These are phyloP conservation scores for Cytospora piceicola DNA, from an alignment of 2,329 filamentous ascomycete genomes.

Conservation along the genomic window DNA sequence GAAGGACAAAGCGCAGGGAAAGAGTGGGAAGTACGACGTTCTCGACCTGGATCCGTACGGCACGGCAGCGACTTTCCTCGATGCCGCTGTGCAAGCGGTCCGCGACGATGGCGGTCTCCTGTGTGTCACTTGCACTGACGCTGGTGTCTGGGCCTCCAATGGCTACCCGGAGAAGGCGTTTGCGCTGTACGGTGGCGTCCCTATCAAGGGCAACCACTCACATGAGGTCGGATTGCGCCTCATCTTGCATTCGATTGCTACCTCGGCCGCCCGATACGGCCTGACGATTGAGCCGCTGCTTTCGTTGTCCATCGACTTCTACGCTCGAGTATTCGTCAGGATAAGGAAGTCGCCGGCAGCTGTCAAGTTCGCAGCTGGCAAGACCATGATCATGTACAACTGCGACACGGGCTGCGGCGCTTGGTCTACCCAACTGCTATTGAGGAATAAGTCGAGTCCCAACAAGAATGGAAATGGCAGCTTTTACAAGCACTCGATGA, in stretches of 20 bases:
- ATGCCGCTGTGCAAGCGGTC: constrained; percentile 84
- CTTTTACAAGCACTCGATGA: constrained; percentile 79
- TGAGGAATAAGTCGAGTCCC: constrained; percentile 66
- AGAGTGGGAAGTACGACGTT: constrained; percentile 73
- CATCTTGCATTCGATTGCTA: constrained; percentile 80
- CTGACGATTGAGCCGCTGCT: constrained; percentile 87
- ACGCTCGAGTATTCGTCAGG: constrained; percentile 85
- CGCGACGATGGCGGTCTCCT: constrained; percentile 84
- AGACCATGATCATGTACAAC: constrained; percentile 90
- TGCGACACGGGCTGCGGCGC: constrained; percentile 92
- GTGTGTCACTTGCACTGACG: constrained; percentile 96
- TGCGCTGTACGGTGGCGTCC: constrained; percentile 88
- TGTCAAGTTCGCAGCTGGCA: constrained; percentile 88
- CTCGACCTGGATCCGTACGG: constrained; percentile 97
- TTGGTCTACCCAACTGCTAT: constrained; percentile 81
- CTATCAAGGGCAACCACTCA: constrained; percentile 80
- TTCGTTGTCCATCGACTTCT: constrained; percentile 95
- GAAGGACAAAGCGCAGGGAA: constrained; percentile 44
- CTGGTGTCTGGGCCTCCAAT: constrained; percentile 90
- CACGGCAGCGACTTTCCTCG: constrained; percentile 88
- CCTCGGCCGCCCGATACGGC: constrained; percentile 81
- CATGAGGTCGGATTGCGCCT: constrained; percentile 90
- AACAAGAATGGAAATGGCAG: constrained; percentile 72
- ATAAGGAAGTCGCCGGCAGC: constrained; percentile 78
- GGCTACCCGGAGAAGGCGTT: constrained; percentile 95